phyloP scores from a whole-genome alignment of 331 rosid species.

The Prunus yedoensis region DNA sequence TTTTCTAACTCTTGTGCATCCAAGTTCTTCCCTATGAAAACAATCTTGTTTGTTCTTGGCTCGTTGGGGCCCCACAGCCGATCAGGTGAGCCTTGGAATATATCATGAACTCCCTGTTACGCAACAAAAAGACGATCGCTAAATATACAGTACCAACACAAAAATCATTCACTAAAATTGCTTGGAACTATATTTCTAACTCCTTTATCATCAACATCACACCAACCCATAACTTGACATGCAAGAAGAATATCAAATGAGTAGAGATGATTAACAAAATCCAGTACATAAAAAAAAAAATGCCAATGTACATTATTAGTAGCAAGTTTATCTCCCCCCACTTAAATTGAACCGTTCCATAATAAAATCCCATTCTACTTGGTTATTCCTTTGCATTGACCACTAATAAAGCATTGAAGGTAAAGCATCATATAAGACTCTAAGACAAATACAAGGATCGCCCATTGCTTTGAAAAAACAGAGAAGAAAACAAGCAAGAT shows the following conservation, averaged over 20 bases:
- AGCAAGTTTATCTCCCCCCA: background rate
- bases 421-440: too few relatives aligned
- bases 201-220: background rate
- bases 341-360: too few relatives aligned
- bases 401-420: too few relatives aligned
- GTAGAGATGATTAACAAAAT: background rate
- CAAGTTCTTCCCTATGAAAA: slow-evolving; percentile 87
- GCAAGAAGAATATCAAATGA: background rate
- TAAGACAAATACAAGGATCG: too few relatives aligned
- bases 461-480: too few relatives aligned
- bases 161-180: background rate
- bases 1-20: slow-evolving; percentile 72
- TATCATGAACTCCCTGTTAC: slow-evolving; percentile 93
- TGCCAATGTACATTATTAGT: background rate
- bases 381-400: too few relatives aligned
- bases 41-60: slow-evolving; percentile 80
- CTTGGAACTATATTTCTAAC: background rate
- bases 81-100: slow-evolving; percentile 97
- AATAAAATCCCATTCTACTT: too few relatives aligned
- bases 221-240: background rate
- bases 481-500: too few relatives aligned
- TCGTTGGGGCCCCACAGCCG: slow-evolving; percentile 85
- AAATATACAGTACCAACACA: background rate
- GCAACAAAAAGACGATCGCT: slow-evolving; percentile 3
- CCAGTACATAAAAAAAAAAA: background rate